phyloP scores from a whole-genome alignment of 371 early-diverging fungal genomes.

The Apophysomyces variabilis region DNA sequence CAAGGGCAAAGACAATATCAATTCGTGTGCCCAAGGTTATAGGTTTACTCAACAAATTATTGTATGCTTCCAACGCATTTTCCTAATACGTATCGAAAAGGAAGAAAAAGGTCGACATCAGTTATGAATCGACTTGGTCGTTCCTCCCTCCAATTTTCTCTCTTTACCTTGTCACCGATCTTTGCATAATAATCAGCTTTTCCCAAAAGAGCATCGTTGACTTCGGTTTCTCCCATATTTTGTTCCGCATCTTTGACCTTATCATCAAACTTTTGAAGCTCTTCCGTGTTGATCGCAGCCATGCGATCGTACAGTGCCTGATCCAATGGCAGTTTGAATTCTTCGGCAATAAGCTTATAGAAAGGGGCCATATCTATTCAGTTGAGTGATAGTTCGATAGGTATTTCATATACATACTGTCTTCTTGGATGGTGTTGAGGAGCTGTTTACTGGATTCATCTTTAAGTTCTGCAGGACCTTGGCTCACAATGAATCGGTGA shows the following conservation, averaged over 20 bases:
- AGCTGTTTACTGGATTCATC: constrained; percentile 68
- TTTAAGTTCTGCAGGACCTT: constrained; percentile 63
- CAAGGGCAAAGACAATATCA: constrained; percentile 89
- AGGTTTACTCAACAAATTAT: constrained; percentile 81
- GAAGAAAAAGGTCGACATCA: background rate
- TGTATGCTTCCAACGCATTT: constrained; percentile 83
- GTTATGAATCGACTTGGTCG: too few species aligned
- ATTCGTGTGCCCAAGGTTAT: constrained; percentile 92
- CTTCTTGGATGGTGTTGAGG: constrained; percentile 68
- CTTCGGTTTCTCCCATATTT: constrained; percentile 94
- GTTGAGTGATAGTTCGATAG: background rate
- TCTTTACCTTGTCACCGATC: constrained; percentile 91
- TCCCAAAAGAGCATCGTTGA: constrained; percentile 88
- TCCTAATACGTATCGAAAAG: constrained; percentile 59
- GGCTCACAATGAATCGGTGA: constrained; percentile 70
- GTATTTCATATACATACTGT: constrained; percentile 56
- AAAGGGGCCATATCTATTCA: constrained; percentile 85
- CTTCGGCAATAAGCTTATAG: constrained; percentile 69
- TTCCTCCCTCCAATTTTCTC: background rate
- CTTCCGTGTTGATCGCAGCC: constrained; percentile 73
- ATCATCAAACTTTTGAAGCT: constrained; percentile 79
- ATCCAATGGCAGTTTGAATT: constrained; percentile 65
- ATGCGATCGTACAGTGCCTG: constrained; percentile 55
- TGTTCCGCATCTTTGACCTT: constrained; percentile 87
- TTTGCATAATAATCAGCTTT: constrained; percentile 91